A percentile compares a stretch with the other conserved stretches of the same genome.
These are phyloP conservation scores for Aspergillus transmontanensis DNA, from an alignment of 2,329 filamentous ascomycete species.

Conservation along the genomic window DNA sequence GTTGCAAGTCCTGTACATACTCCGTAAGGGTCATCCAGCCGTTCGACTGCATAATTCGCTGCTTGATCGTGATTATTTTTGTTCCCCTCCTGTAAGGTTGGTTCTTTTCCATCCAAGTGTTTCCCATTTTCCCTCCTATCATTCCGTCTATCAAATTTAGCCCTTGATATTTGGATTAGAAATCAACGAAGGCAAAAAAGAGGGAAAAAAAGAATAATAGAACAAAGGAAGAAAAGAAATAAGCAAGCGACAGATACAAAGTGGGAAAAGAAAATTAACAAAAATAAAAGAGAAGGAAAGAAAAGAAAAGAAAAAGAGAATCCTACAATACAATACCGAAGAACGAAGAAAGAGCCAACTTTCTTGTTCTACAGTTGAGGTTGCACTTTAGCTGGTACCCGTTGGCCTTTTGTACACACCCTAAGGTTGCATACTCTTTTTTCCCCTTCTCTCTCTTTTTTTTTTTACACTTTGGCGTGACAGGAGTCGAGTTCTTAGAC, in stretches of 20 bases:
- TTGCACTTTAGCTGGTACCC: slow-evolving; percentile 2
- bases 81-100: slow-evolving; percentile 9
- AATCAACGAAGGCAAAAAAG: slow-evolving; percentile 9
- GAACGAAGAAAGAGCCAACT: neutral
- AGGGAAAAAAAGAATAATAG: slow-evolving; percentile 1
- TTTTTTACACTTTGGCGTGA: slow-evolving; percentile 20
- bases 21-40: slow-evolving; percentile 18
- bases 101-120: slow-evolving; percentile 8
- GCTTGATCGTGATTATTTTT: slow-evolving; percentile 8
- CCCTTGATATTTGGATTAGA: slow-evolving; percentile 1
- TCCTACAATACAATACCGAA: neutral
- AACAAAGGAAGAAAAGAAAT: slow-evolving; percentile 2
- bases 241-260: neutral
- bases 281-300: neutral
- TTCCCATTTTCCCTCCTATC: slow-evolving; percentile 4
- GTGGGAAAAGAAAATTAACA: neutral
- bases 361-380: neutral
- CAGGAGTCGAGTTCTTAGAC: slow-evolving; percentile 15
- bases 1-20: slow-evolving; percentile 12
- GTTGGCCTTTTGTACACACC: slow-evolving; percentile 6
- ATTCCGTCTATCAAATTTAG: slow-evolving; percentile 1
- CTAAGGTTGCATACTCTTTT: neutral
- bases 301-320: neutral
- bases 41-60: slow-evolving; percentile 18
- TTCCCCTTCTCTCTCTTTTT: neutral